phyloP scores from a whole-genome alignment of 2,329 filamentous ascomycete species.

The Anthostomella pinea region DNA sequence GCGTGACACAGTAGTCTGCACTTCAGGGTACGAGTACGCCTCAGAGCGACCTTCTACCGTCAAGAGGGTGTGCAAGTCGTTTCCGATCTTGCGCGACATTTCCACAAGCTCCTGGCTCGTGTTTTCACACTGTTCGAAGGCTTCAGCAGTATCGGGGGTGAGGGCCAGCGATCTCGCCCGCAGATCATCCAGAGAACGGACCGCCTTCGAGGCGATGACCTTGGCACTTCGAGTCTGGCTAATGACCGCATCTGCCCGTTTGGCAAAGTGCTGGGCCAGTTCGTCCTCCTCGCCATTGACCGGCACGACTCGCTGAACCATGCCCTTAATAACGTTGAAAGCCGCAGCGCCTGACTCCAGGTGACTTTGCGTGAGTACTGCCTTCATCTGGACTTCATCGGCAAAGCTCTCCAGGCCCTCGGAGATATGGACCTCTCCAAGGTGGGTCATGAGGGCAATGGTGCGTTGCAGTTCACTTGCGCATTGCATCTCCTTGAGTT shows the following conservation, averaged over 20 bases:
- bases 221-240: constrained; percentile 78
- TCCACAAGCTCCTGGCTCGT: constrained; percentile 63
- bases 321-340: constrained; percentile 44
- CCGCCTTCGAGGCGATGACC: constrained; percentile 75
- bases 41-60: constrained; percentile 70
- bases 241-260: constrained; percentile 69
- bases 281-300: constrained; percentile 62
- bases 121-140: constrained; percentile 68
- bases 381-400: constrained; percentile 75
- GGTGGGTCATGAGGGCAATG: constrained; percentile 81
- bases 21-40: constrained; percentile 63
- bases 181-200: constrained; percentile 74
- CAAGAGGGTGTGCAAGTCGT: constrained; percentile 63
- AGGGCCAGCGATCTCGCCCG: constrained; percentile 72
- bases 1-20: constrained; percentile 60
- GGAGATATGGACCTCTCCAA: constrained; percentile 76
- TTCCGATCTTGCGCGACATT: constrained; percentile 65
- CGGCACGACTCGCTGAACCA: constrained; percentile 66
- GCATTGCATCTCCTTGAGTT: constrained; percentile 81
- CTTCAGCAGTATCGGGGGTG: constrained; percentile 61
- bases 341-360: constrained; percentile 68
- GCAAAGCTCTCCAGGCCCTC: constrained; percentile 69
- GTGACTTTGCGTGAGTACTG: constrained; percentile 73
- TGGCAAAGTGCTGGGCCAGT: constrained; percentile 62
- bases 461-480: constrained; percentile 78